These are phyloP conservation scores for Aspergillus sp. DNA, from an alignment of 2,329 filamentous ascomycete genomes.

Conservation along the genomic window DNA sequence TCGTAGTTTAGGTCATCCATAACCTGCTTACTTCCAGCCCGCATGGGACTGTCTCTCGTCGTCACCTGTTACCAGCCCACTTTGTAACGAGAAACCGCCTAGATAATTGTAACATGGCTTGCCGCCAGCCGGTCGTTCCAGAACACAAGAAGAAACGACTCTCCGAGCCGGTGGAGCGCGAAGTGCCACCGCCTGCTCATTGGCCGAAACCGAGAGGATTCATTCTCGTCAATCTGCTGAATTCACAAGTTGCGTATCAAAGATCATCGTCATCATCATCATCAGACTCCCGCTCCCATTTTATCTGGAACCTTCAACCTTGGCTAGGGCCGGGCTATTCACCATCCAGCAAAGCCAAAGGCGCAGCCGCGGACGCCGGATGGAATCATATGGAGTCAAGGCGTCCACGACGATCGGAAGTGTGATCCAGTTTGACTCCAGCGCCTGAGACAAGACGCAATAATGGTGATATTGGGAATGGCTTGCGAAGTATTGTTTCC, in stretches of 20 bases:
- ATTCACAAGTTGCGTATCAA: neutral
- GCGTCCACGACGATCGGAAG: neutral
- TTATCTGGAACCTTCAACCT: constrained; percentile 6
- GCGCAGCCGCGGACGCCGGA: neutral
- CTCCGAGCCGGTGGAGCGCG: constrained; percentile 3
- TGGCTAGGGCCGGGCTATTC: neutral
- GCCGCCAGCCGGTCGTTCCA: constrained; percentile 3
- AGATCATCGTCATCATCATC: constrained; percentile 6
- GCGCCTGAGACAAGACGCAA: constrained; percentile 2
- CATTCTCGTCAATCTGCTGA: neutral
- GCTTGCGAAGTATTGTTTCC: neutral
- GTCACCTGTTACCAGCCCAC: neutral
- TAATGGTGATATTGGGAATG: neutral
- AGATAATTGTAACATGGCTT: constrained; percentile 6
- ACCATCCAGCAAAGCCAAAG: neutral
- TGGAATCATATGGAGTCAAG: neutral
- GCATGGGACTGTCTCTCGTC: neutral
- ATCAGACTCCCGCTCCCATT: neutral
- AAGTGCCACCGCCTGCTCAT: neutral
- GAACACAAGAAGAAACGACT: constrained; percentile 7
- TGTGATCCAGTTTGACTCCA: neutral
- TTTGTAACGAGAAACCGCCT: constrained; percentile 1
- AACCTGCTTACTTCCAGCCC: neutral
- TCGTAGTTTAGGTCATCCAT: neutral
- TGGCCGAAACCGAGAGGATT: neutral